Evolutionary conservation across 2,329 filamentous ascomycete genomes (phyloP), one percentile per base, ranked within the genome.

Genomic region (Fusarium austroafricanum): DNA sequence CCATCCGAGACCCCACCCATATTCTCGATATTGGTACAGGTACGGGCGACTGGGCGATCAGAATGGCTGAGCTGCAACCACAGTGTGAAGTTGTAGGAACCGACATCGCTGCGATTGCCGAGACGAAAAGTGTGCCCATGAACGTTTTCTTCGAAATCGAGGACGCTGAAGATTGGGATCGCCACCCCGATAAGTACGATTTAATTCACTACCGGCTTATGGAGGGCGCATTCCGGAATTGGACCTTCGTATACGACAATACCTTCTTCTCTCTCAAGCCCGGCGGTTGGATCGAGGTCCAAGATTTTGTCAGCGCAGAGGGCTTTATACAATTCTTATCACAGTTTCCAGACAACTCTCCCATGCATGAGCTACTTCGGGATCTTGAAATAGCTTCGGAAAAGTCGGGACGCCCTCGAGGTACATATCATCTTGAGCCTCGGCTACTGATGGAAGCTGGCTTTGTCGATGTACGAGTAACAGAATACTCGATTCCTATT

Each of bases 61-160:
- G 82, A 61, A 85, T 88, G 79, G 86, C 84, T 15, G 86, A 88
- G 71, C 69, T 79, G 31, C 84, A 80, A 68, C 85, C 84, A 7
- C 75, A 80, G 31, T 87, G 84, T 71, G 85, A 88, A 68, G 84
- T 89, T 6, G 83, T 86, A 8, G 86, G 86, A 21, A 87, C 84
- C 40, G 86, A 89, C 66, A 87, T 88, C 56, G 84, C 85, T 17
- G 85, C 86, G 60, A 86, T 88, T 47, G 78, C 78, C 18, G 86
- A 87, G 67, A 84, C 84, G n/a, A 82, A 81, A 20, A 82, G 83
- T 33, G 84, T 86, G 9, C 86, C 86, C 7, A 83, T 84, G 71
- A 89, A 89, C 63, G 82, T 87, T 38, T 87, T 84, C 69, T 88
- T 87, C 76, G 85, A 88, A 75, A 81, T 88, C 7, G 86, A 88